Evolutionary conservation across 768 basidiomycete species (phyloP), one percentile per base, ranked within the genome.

Genomic region (Mycena rebaudengoi): DNA sequence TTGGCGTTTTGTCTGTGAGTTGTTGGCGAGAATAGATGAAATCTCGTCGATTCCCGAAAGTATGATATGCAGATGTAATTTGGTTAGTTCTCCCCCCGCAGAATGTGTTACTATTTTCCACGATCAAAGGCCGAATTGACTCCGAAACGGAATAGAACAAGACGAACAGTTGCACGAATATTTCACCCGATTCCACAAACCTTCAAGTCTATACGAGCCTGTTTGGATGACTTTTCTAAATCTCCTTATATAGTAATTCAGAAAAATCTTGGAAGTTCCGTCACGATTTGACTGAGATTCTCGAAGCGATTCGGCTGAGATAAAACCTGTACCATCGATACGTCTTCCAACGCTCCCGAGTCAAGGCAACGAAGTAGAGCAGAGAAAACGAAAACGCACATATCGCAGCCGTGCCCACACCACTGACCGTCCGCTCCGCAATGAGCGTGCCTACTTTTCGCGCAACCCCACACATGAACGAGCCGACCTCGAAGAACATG

Each of bases 401-500:
- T 11, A 50, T 63, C 39, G 81, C 82, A 0, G 79, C 79, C 0
- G 79, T 82, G 3, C 83, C 83, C 4, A 81, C 56, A 18, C 83
- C 83, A 4, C 76, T 71, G 18, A 84, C 62, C 0, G 82, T 81
- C 14, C 83, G 69, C n/a, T 82, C 83, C 32, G 80, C 73, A 29
- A 80, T 78, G 21, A 79, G 52, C 16, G 70, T 57, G 44, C 69
- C 65, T n/a, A 76, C 63, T 44, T 62, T 70, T 8, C 60, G 64
- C 11, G 71, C 64, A 8, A 75, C 72, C 23, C 78, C 83, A 67
- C 80, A 83, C 28, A 82, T 65, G n/a, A 79, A 63, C 0, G 76
- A 78, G 3, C 84, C 83, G 23, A 82, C 60, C 59, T 85, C 83
- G 65, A 83, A 84, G 60, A 82, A 65, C 44, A 55, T 23, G 13